These are phyloP conservation scores for Oryza rufipogon DNA, from an alignment of 176 grass and related monocot species.

Conservation along the genomic window DNA sequence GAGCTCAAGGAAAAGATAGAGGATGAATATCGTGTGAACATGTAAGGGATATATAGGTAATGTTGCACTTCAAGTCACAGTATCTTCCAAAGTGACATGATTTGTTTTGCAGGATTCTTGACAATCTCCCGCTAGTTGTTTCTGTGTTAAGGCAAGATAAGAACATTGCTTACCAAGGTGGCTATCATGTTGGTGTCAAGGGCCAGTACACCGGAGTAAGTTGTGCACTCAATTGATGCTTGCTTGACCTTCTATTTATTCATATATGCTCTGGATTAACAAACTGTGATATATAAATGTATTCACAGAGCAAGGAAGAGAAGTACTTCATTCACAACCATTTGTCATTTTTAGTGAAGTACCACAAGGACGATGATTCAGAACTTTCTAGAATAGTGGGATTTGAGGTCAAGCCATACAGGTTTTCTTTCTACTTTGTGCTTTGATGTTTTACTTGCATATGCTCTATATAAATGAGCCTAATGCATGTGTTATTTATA, in stretches of 20 bases:
- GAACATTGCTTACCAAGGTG: conserved; percentile 51
- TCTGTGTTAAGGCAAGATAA: conserved; percentile 50
- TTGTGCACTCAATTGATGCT: conserved; percentile 24
- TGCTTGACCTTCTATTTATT: conserved; percentile 9
- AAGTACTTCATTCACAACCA: conserved; percentile 71
- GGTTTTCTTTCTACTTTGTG: conserved; percentile 43
- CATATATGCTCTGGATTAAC: conserved; percentile 5
- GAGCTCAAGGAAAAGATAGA: conserved; percentile 78
- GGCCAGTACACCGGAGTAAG: conserved; percentile 58
- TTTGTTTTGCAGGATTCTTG: conserved; percentile 60
- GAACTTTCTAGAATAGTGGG: conserved; percentile 63
- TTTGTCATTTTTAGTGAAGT: conserved; percentile 55
- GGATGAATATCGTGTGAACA: conserved; percentile 68
- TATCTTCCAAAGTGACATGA: conserved; percentile 24
- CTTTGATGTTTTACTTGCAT: not conserved
- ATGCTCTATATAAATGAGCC: conserved; percentile 9
- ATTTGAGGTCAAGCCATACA: conserved; percentile 62
- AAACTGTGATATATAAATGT: not conserved
- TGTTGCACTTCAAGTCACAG: not conserved
- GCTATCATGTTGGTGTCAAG: conserved; percentile 68
- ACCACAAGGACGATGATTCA: conserved; percentile 52
- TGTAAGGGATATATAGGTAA: conserved; percentile 36
- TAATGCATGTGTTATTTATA: conserved; percentile 28
- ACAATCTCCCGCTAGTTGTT: conserved; percentile 68
- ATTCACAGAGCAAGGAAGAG: conserved; percentile 60